Base-by-base conservation (phyloP, 2,329 filamentous ascomycete species). In the Ceratocystis colombiana region DNA sequence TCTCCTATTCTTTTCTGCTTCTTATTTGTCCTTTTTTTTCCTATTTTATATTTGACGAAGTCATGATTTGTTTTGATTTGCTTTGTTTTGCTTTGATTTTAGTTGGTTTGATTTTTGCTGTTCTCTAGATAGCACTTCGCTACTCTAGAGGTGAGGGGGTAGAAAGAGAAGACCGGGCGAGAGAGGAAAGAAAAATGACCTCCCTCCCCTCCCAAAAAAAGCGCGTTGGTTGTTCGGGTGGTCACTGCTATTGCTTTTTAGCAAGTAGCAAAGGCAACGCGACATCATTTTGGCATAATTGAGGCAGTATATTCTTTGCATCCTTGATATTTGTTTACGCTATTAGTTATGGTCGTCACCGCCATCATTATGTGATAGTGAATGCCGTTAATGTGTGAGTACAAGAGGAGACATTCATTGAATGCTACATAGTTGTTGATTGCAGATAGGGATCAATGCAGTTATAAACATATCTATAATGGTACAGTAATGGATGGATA, bases 121-220 rank as follows among this genome's bases (percentile, higher is more conserved):
- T 44, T 50, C 12, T 30, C 53, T 17, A 61, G 46, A 61, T 67
- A 67, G 61, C 65, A 64, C 65, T 67, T 67, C 61, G 65, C 61
- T 67, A 64, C 28, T 62, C 22, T 62, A 6, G 37, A 25, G n/a
- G 37, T n/a, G 30, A 45, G 53, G 17, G 44, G 22, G 20, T 10
- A 46, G 20, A 61, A 45, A 45, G 44, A 61, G 50, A 53, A 25
- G 25, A 20, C 10, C 6, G 10, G 53, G 20, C 12, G 44, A 22
- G 37, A 62, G 28, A 48, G 45, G 22, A 62, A 65, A 64, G 20
- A 55, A 65, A 59, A 46, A 33, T 41, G 17, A 22, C 12, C 17
- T 22, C 10, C 37, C 37, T 41, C 12, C 48, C 46, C 46, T 28
- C 46, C 10, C 20, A 25, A 50, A 20, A 25, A 20, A 50, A 50